Evolutionary conservation across 2,329 filamentous ascomycete species (phyloP).

Genomic region (Botryotinia narcissicola): DNA sequence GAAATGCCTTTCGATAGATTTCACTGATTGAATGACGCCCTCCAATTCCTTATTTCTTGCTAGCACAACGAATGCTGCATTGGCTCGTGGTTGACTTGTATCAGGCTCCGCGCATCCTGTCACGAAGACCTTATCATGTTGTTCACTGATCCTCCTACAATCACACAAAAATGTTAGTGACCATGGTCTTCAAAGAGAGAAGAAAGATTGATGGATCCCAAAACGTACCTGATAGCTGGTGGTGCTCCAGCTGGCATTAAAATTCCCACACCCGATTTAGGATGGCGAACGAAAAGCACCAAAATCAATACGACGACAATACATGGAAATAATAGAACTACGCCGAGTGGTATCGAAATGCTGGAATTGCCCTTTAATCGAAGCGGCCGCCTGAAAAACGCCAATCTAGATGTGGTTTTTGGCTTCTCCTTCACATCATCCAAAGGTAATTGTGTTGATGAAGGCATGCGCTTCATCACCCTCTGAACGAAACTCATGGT

Average conservation of each 20-base stretch:
- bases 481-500: constrained; percentile 53
- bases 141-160: constrained; percentile 88
- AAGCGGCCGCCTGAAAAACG: constrained; percentile 83
- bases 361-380: constrained; percentile 87
- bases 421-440: constrained; percentile 48
- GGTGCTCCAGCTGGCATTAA: constrained; percentile 85
- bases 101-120: constrained; percentile 84
- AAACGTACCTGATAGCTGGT: constrained; percentile 77
- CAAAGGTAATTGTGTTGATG: constrained; percentile 44
- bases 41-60: constrained; percentile 95
- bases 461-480: constrained; percentile 51
- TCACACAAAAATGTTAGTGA: constrained; percentile 23
- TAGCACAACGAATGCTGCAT: constrained; percentile 92
- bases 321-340: constrained; percentile 88
- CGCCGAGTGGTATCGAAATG: constrained; percentile 86
- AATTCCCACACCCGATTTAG: constrained; percentile 76
- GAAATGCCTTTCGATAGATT: constrained; percentile 98
- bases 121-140: constrained; percentile 94
- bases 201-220: neutral
- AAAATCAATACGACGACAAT: constrained; percentile 90
- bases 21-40: constrained; percentile 92
- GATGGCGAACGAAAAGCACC: constrained; percentile 84
- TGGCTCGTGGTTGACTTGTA: constrained; percentile 75
- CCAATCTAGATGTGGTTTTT: constrained; percentile 51
- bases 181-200: neutral